Evolutionary conservation across 192 early-diverging fungal species (phyloP), one percentile per base, ranked within the genome.

Genomic region (Gonapodya sp.): DNA sequence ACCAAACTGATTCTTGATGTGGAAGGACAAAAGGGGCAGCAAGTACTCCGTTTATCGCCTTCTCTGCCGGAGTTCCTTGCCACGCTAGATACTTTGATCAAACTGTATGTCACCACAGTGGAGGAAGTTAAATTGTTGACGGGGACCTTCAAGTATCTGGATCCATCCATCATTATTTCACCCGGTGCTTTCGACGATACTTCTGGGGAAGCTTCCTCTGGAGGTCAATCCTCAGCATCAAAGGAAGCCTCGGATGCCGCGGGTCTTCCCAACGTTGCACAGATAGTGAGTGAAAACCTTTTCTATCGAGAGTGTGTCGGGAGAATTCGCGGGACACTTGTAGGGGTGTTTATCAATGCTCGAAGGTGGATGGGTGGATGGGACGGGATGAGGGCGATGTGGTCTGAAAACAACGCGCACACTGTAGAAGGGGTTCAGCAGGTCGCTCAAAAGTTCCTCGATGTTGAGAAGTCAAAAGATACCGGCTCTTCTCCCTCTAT

Each of bases 271-370:
- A 64, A 64, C 24, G 46, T 90, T 2, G 84, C 83, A n/a, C 31
- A 80, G 2, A 91, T 92, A 36, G 82, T 92, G 36, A 80, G 80
- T 14, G 91, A 92, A 36, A 86, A 87, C 33, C 85, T 80, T 18
- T 92, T 90, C 80, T 92, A 90, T 72, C 81, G 84, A 16, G 91
- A 91, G 80, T 31, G 89, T 0, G 89, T 87, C 78, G 91, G 90
- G 32, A 81, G 91, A 32, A 87, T 91, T 30, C 86, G 91, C 16
- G 91, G 90, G 36, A 81, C 81, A 18, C 46, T 90, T 34, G 86
- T 89, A 24, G 90, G 89, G 0, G 87, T 89, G 72, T 91, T 91
- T 80, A 73, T 83, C 18, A 90, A 91, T 79, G 86, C 88, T 8
- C 36, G 82, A 0, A 37, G 79, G 18, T 92, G 88, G 87, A 85